Conservation (phyloP, 306 rosid species). For the Cicer pinnatifidum region DNA sequence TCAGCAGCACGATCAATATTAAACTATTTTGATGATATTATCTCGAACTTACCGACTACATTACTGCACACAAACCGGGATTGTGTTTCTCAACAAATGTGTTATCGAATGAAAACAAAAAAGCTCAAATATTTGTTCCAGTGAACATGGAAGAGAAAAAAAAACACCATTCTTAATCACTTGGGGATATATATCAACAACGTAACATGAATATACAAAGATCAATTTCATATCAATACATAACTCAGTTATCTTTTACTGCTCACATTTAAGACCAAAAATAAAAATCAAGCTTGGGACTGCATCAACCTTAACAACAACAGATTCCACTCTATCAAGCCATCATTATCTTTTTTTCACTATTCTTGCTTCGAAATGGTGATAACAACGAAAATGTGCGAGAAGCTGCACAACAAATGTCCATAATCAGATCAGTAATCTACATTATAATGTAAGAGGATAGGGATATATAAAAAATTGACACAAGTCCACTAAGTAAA, state of each 20-base stretch:
- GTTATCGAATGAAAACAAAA: not conserved
- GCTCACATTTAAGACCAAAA: conserved; percentile 25
- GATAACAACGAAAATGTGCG: conserved; percentile 89
- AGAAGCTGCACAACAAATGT: conserved; percentile 67
- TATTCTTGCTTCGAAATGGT: conserved; percentile 86
- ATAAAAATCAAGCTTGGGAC: conserved; percentile 39
- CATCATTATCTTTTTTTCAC: conserved; percentile 70
- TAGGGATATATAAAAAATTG: conserved; percentile 13
- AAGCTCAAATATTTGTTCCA: conserved; percentile 17
- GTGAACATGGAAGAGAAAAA: not conserved
- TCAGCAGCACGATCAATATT: too few species aligned
- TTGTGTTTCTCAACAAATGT: conserved; percentile 4
- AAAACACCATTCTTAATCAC: conserved; percentile 41
- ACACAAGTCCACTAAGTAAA: conserved; percentile 12
- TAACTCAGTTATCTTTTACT: conserved; percentile 24
- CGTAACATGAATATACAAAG: conserved; percentile 49
- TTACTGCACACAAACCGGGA: not conserved
- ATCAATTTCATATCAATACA: conserved; percentile 41
- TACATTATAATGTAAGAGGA: conserved; percentile 6
- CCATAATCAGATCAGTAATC: conserved; percentile 34
- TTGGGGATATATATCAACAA: conserved; percentile 47
- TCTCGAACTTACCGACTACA: too few species aligned
- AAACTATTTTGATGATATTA: too few species aligned
- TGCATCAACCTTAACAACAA: conserved; percentile 41
- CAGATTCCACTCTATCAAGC: conserved; percentile 48